Evolutionary conservation across 2,329 filamentous ascomycete genomes (phyloP).

Genomic region (Geosmithia flava): DNA sequence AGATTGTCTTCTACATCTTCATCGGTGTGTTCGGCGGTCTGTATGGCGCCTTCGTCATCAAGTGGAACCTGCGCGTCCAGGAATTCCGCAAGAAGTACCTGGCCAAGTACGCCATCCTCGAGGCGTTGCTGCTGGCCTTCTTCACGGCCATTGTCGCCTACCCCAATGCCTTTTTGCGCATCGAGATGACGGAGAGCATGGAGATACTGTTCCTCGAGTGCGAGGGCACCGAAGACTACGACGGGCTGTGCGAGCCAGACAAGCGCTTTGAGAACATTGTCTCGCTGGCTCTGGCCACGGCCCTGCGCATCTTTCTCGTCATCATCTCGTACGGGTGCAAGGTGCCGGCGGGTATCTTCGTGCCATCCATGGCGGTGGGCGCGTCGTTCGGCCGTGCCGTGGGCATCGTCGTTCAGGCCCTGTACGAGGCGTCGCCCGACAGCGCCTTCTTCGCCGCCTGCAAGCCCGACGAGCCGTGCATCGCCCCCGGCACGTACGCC

Average conservation of each 20-base stretch:
- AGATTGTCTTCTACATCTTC: conserved; percentile 82
- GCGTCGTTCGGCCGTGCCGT: conserved; percentile 87
- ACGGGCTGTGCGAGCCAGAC: conserved; percentile 72
- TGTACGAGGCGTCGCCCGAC: conserved; percentile 73
- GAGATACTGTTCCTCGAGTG: conserved; percentile 94
- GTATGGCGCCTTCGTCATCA: conserved; percentile 94
- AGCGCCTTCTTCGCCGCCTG: conserved; percentile 83
- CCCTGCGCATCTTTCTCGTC: conserved; percentile 71
- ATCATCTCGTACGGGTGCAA: conserved; percentile 97
- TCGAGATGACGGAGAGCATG: conserved; percentile 99
- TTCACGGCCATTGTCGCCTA: conserved; percentile 89
- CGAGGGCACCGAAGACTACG: conserved; percentile 76
- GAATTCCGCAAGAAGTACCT: conserved; percentile 92
- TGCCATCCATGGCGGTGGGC: conserved; percentile 94
- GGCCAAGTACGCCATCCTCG: conserved; percentile 68
- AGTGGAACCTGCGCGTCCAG: conserved; percentile 88
- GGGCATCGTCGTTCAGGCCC: conserved; percentile 84
- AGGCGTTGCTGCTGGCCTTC: conserved; percentile 72
- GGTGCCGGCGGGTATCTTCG: conserved; percentile 94
- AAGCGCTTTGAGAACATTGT: conserved; percentile 68
- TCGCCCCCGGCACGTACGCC: conserved; percentile 94
- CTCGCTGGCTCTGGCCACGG: conserved; percentile 66
- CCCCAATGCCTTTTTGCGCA: conserved; percentile 85
- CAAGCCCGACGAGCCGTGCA: conserved; percentile 83
- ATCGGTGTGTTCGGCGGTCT: conserved; percentile 88